Evolutionary conservation across 371 early-diverging fungal genomes (phyloP).

Genomic region (Saksenaea vasiformis): DNA sequence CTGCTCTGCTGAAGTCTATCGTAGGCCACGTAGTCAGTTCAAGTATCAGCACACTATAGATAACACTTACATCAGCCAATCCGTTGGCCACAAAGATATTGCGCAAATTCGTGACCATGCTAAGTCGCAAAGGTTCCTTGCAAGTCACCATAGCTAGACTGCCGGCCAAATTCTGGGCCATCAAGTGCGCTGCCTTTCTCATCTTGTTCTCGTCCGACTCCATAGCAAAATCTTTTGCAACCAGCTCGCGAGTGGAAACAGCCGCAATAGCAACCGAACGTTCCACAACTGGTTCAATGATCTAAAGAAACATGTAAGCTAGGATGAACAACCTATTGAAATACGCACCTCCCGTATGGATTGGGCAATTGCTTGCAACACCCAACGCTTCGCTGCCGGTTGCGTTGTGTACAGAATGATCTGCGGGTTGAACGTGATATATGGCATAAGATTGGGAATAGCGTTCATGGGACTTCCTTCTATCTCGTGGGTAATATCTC

Average conservation of each 20-base stretch:
- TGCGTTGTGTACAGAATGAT: slow-evolving; percentile 76
- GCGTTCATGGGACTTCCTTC: slow-evolving; percentile 22
- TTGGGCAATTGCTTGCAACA: slow-evolving; percentile 84
- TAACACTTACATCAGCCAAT: slow-evolving; percentile 67
- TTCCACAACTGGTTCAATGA: slow-evolving; percentile 87
- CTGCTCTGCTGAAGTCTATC: slow-evolving; percentile 73
- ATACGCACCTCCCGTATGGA: slow-evolving; percentile 77
- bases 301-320: slow-evolving; percentile 20
- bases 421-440: slow-evolving; percentile 71
- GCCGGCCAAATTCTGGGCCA: slow-evolving; percentile 84
- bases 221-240: slow-evolving; percentile 92
- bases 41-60: neutral
- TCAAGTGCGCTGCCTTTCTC: slow-evolving; percentile 90
- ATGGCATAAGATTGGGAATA: slow-evolving; percentile 67
- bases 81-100: slow-evolving; percentile 81
- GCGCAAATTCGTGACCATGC: slow-evolving; percentile 79
- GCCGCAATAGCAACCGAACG: slow-evolving; percentile 91
- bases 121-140: slow-evolving; percentile 91
- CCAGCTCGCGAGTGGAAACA: slow-evolving; percentile 86
- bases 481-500: slow-evolving; percentile 13
- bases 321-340: neutral
- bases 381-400: slow-evolving; percentile 81
- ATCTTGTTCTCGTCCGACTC: slow-evolving; percentile 93
- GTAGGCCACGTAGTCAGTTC: neutral
- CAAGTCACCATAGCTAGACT: slow-evolving; percentile 89